These are phyloP conservation scores for Salix brachista DNA, from an alignment of 345 rosid species.

Conservation along the genomic window DNA sequence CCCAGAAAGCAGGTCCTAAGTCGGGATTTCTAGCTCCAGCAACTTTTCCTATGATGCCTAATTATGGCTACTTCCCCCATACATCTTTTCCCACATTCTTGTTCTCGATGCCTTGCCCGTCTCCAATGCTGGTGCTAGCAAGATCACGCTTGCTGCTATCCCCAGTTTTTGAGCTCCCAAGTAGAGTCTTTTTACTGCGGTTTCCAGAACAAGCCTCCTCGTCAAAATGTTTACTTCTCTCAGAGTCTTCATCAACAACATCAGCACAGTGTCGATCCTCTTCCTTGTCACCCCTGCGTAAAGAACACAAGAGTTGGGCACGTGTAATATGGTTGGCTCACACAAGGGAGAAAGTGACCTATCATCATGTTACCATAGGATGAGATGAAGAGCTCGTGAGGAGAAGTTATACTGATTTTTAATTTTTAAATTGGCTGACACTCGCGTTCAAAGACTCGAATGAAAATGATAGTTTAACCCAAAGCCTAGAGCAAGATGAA, in stretches of 20 bases:
- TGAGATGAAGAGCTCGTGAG: background rate
- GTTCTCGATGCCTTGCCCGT: constrained; percentile 7
- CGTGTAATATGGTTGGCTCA: too few species aligned
- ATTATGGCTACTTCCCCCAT: constrained; percentile 13
- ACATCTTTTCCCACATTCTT: constrained; percentile 12
- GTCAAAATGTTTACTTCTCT: constrained; percentile 34
- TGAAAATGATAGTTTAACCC: background rate
- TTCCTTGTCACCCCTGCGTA: constrained; percentile 48
- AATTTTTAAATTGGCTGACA: too few species aligned
- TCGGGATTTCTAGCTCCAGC: constrained; percentile 2
- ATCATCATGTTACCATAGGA: background rate
- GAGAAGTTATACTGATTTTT: background rate
- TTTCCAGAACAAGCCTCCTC: constrained; percentile 33
- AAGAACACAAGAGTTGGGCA: background rate
- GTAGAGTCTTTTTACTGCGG: background rate
- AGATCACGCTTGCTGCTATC: constrained; percentile 8
- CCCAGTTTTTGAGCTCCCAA: constrained; percentile 19
- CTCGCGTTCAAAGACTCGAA: too few species aligned
- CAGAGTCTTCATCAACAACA: constrained; percentile 38
- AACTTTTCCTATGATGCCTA: background rate
- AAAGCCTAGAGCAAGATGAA: background rate
- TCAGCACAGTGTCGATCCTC: constrained; percentile 25
- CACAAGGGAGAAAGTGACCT: background rate
- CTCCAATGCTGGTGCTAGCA: background rate
- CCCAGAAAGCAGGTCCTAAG: background rate